A percentile compares a stretch with the other conserved stretches of the same genome.
These are phyloP conservation scores for Pichia sp. DNA, from an alignment of 1,139 yeast genomes.

Conservation along the genomic window DNA sequence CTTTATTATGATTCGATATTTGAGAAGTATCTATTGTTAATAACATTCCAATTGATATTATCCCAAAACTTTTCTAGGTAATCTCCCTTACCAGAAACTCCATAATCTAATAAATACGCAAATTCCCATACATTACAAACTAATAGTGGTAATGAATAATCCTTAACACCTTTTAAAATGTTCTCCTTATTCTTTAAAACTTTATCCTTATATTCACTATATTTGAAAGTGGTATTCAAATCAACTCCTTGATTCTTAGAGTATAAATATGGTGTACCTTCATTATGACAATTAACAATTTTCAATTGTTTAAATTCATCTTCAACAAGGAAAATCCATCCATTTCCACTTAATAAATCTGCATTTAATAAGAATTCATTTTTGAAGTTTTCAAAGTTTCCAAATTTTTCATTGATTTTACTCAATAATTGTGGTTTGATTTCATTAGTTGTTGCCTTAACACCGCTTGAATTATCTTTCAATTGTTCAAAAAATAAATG, in stretches of 20 bases:
- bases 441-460: conserved; percentile 22
- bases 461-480: conserved; percentile 29
- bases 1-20: conserved; percentile 10
- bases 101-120: conserved; percentile 78
- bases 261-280: conserved; percentile 85
- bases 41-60: conserved; percentile 81
- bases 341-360: conserved; percentile 56
- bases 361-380: conserved; percentile 50
- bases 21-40: conserved; percentile 51
- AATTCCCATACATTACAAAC: conserved; percentile 85
- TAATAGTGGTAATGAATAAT: conserved; percentile 71
- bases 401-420: conserved; percentile 33
- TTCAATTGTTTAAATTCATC: conserved; percentile 58
- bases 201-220: conserved; percentile 40
- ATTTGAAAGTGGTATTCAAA: conserved; percentile 63
- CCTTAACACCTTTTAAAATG: conserved; percentile 43
- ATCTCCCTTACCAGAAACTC: conserved; percentile 65
- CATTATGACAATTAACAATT: conserved; percentile 63
- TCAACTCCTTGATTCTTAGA: conserved; percentile 72
- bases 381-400: conserved; percentile 47
- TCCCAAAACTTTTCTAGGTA: conserved; percentile 74
- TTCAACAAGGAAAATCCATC: conserved; percentile 88
- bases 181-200: conserved; percentile 43
- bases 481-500: conserved; percentile 81
- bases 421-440: conserved; percentile 29